Evolutionary conservation across 441 rosid genomes (phyloP).

Genomic region (Aquilaria agallochum): DNA sequence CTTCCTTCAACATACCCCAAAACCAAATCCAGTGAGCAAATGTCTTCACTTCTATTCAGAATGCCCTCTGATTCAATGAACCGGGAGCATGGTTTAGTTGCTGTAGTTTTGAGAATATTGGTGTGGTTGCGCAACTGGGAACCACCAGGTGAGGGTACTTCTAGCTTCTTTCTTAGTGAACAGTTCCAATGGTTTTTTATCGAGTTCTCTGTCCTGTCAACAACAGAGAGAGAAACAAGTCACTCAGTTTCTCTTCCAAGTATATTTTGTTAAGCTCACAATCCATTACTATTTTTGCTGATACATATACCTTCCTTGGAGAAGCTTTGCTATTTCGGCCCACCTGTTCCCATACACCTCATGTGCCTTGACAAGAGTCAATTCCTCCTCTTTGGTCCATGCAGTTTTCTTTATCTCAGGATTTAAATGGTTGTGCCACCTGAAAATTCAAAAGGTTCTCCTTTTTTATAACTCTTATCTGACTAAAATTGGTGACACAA

Average conservation of each 20-base stretch:
- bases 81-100: not conserved
- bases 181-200: slow-evolving; percentile 51
- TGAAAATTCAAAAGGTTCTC: slow-evolving; percentile 4
- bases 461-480: no score
- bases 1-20: slow-evolving; percentile 7
- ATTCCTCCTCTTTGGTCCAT: slow-evolving; percentile 45
- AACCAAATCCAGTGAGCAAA: slow-evolving; percentile 14
- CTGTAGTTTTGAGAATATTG: no score
- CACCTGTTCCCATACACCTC: slow-evolving; percentile 34
- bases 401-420: slow-evolving; percentile 31
- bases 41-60: slow-evolving; percentile 1
- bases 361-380: slow-evolving; percentile 26
- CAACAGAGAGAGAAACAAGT: slow-evolving; percentile 3
- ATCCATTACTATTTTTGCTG: not conserved
- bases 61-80: slow-evolving; percentile 3
- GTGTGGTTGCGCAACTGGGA: slow-evolving; percentile 3
- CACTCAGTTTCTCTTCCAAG: not conserved
- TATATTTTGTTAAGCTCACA: no score
- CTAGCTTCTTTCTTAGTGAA: slow-evolving; percentile 34
- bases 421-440: slow-evolving; percentile 48
- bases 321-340: slow-evolving; percentile 42
- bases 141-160: slow-evolving; percentile 6
- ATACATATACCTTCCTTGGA: slow-evolving; percentile 32
- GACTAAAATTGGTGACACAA: no score
- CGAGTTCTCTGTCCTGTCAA: slow-evolving; percentile 36